Evolutionary conservation across 2,329 filamentous ascomycete genomes (phyloP), one percentile per base, ranked within the genome.

Genomic region (Botryotinia narcissicola): DNA sequence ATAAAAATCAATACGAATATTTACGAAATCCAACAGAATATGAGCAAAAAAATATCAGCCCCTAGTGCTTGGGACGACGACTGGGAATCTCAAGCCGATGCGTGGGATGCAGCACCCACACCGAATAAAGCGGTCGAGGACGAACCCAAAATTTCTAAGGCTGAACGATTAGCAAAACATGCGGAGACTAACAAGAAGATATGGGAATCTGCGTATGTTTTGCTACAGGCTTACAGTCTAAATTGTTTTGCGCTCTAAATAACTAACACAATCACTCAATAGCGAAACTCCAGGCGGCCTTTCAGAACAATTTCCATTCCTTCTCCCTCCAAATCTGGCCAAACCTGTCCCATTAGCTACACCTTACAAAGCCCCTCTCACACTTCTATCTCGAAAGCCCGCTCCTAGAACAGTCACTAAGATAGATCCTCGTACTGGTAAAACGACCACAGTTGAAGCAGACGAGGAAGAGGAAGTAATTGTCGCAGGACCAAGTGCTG

Each of bases 31-130:
- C 44, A 32, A 37, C 22, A 51, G 61, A 32, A 73, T 20, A n/a
- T 81, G 80, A 76, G 73, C 74, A 81, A 80, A 84, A 84, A 85
- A 78, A 76, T 78, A 66, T 82, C 82, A 35, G 82, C 91, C 74
- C 91, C 92, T 54, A 89, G 94, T 81, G 95, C 94, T 32, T 98
- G 95, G 95, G 94, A 85, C 76, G 91, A 97, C 78, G 93, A 97
- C 80, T 98, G 95, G 94, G 93, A 95, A 81, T 84, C 85, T 9
- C 88, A 92, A 80, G 93, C 92, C 73, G 94, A 97, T 81, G 86
- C 81, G 73, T 81, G 82, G 60, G 81, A 84, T 29, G 54, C 68
- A 35, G 73, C 70, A 59, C 71, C 70, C 40, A 71, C 77, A 59
- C 75, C 75, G 51, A 57, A 71, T 37, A 40, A 73, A 62, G 77